Base-by-base conservation (phyloP, 2,329 filamentous ascomycete genomes). In the Rutstroemia sydowiana region DNA sequence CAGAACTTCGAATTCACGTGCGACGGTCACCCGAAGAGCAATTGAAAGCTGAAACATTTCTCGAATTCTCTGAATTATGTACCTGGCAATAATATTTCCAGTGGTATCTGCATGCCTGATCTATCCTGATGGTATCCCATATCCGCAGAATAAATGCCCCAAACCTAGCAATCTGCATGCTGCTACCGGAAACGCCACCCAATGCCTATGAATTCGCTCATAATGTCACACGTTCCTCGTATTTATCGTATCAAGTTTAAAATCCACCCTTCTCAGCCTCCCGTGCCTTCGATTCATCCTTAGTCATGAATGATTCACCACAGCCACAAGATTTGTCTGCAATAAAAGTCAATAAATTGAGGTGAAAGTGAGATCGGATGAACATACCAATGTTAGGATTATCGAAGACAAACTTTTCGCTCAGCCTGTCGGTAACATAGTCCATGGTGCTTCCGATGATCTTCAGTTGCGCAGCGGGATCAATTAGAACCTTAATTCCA, bases 361-460 rank as follows among this genome's bases (percentile, higher is more conserved):
- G 5, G 16, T 5, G 8, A 10, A 30, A 21, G 41, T 23, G 9
- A 14, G 2, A 23, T 36, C 46, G 18, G 28, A 20, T 37, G 45
- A 13, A 84, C 91, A 81, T 74, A 95, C 91, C 98, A 67, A 97
- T 97, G 66, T 98, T 98, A 2, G 93, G 93, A 68, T 98, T 98
- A 67, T 82, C 85, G 72, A 98, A 98, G 46, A 95, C 84, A 69
- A 98, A 98, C 59, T 88, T 78, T 70, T 91, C 81, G 68, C 86
- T 95, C 58, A 98, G 73, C 73, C 95, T 95, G 63, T 97, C 93
- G 71, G 97, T 91, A 10, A 92, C 78, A 91, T 92, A 98, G 66
- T 98, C 93, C 93, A 98, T 98, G 72, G 97, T 92, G 66, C 87
- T 95, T 5, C 93, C 93, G 63, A 98, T 96, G 49, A 98, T 97